phyloP scores from a whole-genome alignment of 2,329 filamentous ascomycete genomes.

The Cladosporium cucumerinum region DNA sequence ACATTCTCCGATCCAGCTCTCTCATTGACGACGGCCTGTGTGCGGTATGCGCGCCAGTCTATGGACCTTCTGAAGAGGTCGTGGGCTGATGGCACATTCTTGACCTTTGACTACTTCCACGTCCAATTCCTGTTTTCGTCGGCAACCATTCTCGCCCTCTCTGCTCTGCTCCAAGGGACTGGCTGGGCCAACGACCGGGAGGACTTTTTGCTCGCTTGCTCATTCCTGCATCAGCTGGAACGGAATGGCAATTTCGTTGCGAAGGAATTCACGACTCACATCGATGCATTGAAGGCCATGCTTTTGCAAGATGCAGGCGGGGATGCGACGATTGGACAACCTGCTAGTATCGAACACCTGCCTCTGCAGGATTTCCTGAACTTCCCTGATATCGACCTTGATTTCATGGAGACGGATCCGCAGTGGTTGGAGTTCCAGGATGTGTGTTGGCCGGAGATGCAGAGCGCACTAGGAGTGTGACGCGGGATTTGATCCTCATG shows the following conservation, averaged over 20 bases:
- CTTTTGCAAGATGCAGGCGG: constrained; percentile 16
- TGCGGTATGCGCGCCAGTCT: constrained; percentile 46
- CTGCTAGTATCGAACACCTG: constrained; percentile 12
- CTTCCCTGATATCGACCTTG: constrained; percentile 23
- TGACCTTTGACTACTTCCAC: constrained; percentile 48
- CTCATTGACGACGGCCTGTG: constrained; percentile 45
- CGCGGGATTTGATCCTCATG: too few relatives aligned
- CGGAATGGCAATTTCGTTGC: constrained; percentile 43
- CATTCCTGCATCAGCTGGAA: constrained; percentile 40
- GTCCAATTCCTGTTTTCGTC: constrained; percentile 49
- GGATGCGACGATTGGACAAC: not conserved
- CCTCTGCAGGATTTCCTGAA: constrained; percentile 23
- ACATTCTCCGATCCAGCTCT: constrained; percentile 31
- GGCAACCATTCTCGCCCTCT: constrained; percentile 45
- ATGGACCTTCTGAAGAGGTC: constrained; percentile 42
- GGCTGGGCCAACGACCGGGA: constrained; percentile 38
- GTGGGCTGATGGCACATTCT: constrained; percentile 49
- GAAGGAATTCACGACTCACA: constrained; percentile 42
- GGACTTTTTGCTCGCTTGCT: constrained; percentile 39
- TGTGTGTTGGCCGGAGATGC: constrained; percentile 21
- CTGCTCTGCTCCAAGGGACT: constrained; percentile 37
- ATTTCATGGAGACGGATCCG: constrained; percentile 22
- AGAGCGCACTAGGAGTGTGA: constrained; percentile 1
- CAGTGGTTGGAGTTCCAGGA: constrained; percentile 22
- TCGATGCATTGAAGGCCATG: constrained; percentile 32